Conservation (phyloP, 805 yeast species). For the Candida taoyuanica region DNA sequence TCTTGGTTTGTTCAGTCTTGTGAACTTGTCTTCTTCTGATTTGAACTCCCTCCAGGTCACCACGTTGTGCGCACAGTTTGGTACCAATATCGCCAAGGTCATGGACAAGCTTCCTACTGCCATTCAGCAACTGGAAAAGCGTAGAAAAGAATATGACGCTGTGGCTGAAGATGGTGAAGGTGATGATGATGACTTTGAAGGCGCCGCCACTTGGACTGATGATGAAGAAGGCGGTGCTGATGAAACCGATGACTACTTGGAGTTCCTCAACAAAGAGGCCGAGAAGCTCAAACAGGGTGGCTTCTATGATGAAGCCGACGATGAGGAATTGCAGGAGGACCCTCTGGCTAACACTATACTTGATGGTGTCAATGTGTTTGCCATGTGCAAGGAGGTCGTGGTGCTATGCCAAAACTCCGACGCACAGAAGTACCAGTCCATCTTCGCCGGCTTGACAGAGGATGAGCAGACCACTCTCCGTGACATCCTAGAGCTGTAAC, state of each 20-base stretch:
- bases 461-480: slow-evolving; percentile 34
- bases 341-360: slow-evolving; percentile 75
- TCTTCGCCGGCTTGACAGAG: slow-evolving; percentile 37
- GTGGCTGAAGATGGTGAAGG: slow-evolving; percentile 28
- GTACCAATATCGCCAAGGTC: slow-evolving; percentile 45
- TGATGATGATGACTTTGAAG: slow-evolving; percentile 26
- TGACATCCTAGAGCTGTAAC: slow-evolving; percentile 27
- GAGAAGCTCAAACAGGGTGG: slow-evolving; percentile 34
- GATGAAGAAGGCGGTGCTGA: slow-evolving; percentile 28
- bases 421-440: slow-evolving; percentile 41
- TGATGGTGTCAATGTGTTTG: slow-evolving; percentile 70
- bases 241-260: slow-evolving; percentile 41
- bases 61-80: slow-evolving; percentile 42
- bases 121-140: slow-evolving; percentile 56
- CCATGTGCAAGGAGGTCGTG: slow-evolving; percentile 55
- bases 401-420: slow-evolving; percentile 44
- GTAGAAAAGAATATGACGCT: slow-evolving; percentile 40
- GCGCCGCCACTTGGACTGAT: slow-evolving; percentile 17
- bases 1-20: slow-evolving; percentile 58
- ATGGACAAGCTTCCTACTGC: slow-evolving; percentile 69
- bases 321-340: slow-evolving; percentile 78
- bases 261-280: slow-evolving; percentile 43
- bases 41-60: slow-evolving; percentile 32
- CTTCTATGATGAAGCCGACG: slow-evolving; percentile 39
- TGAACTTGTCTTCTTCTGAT: slow-evolving; percentile 27